phyloP scores from a whole-genome alignment of 2,329 filamentous ascomycete genomes.

The Aspergillus hortae region DNA sequence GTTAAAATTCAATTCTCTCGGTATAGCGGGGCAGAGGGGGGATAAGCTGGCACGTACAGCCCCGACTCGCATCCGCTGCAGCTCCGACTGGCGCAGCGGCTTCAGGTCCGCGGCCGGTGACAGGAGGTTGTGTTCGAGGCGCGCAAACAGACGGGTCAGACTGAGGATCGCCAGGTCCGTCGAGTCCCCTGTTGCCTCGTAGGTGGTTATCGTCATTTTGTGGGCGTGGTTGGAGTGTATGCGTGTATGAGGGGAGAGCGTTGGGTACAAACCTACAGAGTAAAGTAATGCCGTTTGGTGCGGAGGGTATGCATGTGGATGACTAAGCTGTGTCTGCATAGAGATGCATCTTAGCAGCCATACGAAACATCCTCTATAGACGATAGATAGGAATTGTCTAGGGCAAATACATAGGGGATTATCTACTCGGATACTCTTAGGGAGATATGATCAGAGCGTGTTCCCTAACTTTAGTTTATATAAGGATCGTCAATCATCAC shows the following conservation, averaged over 20 bases:
- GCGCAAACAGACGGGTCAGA: constrained; percentile 40
- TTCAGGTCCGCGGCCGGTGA: constrained; percentile 35
- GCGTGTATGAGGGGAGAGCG: neutral
- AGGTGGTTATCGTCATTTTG: constrained; percentile 21
- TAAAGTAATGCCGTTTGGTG: neutral
- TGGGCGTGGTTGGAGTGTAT: neutral
- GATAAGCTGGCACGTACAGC: constrained; percentile 28
- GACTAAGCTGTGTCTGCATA: neutral
- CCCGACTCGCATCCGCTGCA: constrained; percentile 40
- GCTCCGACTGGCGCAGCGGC: constrained; percentile 36
- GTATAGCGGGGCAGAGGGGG: neutral
- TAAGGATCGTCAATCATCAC: neutral
- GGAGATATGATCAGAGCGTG: neutral
- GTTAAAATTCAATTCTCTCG: neutral
- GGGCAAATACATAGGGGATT: neutral
- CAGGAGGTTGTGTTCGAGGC: constrained; percentile 43
- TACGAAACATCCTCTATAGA: no score
- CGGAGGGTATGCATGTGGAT: neutral
- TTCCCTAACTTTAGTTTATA: neutral
- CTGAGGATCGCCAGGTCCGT: constrained; percentile 35
- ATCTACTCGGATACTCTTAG: neutral
- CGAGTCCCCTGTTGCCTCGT: constrained; percentile 12
- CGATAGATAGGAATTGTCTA: no score
- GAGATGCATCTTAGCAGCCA: no score
- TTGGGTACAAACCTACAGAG: neutral